phyloP scores from a whole-genome alignment of 495 filamentous ascomycete species.

The Trichodelitschia bisporula region DNA sequence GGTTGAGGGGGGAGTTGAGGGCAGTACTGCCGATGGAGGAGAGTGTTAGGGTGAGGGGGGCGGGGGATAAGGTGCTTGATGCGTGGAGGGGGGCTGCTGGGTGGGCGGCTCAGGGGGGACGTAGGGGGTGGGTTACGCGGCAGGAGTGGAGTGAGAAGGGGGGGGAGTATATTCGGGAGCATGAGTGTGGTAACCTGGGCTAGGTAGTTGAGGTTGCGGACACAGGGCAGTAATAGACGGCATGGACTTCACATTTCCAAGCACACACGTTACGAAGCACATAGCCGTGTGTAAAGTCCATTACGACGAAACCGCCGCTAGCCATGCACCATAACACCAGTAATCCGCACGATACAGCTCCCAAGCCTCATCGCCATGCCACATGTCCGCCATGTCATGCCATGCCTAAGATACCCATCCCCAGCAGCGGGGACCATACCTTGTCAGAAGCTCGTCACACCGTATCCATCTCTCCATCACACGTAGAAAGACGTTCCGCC shows the following conservation, averaged over 20 bases:
- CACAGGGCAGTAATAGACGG: background rate
- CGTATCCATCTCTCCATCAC: no score
- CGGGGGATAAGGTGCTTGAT: conserved; percentile 52
- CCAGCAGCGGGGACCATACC: no score
- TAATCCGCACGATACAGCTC: background rate
- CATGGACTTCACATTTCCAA: background rate
- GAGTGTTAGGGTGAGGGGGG: conserved; percentile 37
- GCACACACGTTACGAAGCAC: background rate
- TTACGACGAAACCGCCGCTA: background rate
- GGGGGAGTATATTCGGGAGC: conserved; percentile 17
- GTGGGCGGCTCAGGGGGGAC: conserved; percentile 28
- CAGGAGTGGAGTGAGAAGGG: conserved; percentile 18
- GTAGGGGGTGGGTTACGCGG: conserved; percentile 11
- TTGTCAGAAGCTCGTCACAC: no score
- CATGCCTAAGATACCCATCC: no score
- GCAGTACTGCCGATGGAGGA: conserved; percentile 46
- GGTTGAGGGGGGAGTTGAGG: conserved; percentile 45
- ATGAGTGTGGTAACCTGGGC: no score
- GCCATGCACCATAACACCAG: background rate
- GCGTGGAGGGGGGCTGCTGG: conserved; percentile 80
- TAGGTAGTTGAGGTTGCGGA: no score
- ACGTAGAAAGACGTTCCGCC: no score
- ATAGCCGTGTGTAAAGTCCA: background rate
- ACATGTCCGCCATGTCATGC: no score
- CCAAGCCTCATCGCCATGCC: no score